Base-by-base conservation (phyloP, 768 basidiomycete genomes). In the Pholiota conissans region DNA sequence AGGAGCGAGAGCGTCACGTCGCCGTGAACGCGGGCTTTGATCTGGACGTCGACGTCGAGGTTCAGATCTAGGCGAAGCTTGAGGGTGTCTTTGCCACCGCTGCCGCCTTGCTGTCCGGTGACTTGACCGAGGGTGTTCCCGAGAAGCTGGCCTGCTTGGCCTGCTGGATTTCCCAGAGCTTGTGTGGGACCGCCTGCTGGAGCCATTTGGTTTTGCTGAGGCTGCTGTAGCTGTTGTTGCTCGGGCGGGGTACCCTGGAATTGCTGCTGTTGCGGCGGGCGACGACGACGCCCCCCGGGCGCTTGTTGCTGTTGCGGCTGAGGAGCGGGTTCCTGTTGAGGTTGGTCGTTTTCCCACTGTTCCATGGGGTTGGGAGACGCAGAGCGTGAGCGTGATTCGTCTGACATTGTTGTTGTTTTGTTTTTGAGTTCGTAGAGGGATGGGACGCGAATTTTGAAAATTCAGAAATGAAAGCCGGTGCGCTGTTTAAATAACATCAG, bases 21-120 rank as follows among this genome's bases (percentile, higher is more conserved):
- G 28, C 72, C 73, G 56, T 73, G 68, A 16, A 73, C 63, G 49
- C 67, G 62, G 26, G 73, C 73, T 52, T 70, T 73, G 56, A 74
- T 61, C 49, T 69, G 62, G 32, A 73, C 67, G 24, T 72, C 69
- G 42, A 71, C 71, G 49, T 73, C 69, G 55, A 74, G 50, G 47
- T 74, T 73, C 34, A 74, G 58, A 51, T 73, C 71, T 49, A 73
- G 57, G n/a, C 72, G 56, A 7, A 74, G 56, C 50, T 71, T 70
- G 59, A 63, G 47, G 24, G 61, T 58, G 49, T 59, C 61, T 50
- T 68, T 68, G 26, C 59, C 65, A 13, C 64, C 67, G 13, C 35
- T 54, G 1, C 58, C 58, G 9, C 32, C 30, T 22, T 55, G 52
- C n/a, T 52, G 55, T 14, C 42, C 63, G 22, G 56, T 57, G 24